These are phyloP conservation scores for Jimgerdemannia lactiflua DNA, from an alignment of 192 early-diverging fungal species.

Conservation along the genomic window DNA sequence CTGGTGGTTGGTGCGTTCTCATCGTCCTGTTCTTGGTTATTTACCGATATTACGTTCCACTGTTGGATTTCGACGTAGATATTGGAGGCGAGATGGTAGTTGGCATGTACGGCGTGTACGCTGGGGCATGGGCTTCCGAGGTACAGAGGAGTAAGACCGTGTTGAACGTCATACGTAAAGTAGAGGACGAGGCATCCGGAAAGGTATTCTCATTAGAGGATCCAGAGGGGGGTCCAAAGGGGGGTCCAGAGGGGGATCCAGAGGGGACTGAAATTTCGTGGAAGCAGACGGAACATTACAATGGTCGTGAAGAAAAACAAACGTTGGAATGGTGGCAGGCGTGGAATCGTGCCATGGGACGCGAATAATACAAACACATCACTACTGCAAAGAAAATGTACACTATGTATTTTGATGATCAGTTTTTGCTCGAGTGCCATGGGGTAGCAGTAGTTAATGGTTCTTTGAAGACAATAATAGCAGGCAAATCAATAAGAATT, in stretches of 20 bases:
- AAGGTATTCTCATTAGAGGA: neutral
- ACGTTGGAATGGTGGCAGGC: neutral
- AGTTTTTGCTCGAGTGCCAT: too few relatives aligned
- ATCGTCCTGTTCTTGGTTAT: constrained; percentile 51
- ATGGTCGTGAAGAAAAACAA: neutral
- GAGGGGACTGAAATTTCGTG: neutral
- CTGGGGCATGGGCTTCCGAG: neutral
- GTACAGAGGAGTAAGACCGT: neutral
- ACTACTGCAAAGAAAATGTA: neutral
- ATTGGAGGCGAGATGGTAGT: neutral
- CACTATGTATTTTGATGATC: too few relatives aligned
- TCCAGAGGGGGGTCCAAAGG: neutral
- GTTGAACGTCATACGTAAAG: neutral
- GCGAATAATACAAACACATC: neutral
- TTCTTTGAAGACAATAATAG: too few relatives aligned
- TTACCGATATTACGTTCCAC: neutral
- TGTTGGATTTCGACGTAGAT: neutral
- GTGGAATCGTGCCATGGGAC: neutral
- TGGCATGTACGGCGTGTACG: neutral
- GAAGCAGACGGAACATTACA: neutral
- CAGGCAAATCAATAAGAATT: too few relatives aligned
- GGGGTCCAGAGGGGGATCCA: neutral
- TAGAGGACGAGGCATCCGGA: neutral
- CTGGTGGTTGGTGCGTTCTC: constrained; percentile 54
- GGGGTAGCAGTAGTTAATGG: too few relatives aligned